Conservation (phyloP, 805 yeast genomes). For the Cyberlindnera bimundalis region DNA sequence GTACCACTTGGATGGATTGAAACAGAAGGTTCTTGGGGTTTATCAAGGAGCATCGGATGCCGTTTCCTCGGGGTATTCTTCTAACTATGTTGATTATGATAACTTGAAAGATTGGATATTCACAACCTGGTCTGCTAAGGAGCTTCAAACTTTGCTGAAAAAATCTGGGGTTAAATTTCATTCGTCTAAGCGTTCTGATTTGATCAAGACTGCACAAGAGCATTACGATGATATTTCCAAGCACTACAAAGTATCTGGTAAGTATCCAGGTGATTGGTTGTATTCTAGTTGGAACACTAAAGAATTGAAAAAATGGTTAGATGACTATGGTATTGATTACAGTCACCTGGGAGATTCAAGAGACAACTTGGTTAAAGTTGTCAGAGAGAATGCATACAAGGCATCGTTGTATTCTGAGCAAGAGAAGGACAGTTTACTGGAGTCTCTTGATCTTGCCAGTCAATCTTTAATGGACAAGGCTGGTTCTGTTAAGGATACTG, state of each 20-base stretch:
- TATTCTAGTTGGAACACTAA: slow-evolving; percentile 51
- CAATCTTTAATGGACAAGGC: slow-evolving; percentile 36
- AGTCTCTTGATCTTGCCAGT: slow-evolving; percentile 36
- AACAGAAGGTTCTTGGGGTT: slow-evolving; percentile 17
- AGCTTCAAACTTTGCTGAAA: slow-evolving; percentile 33
- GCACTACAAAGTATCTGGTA: slow-evolving; percentile 36
- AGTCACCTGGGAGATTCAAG: slow-evolving; percentile 37
- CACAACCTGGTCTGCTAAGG: slow-evolving; percentile 40
- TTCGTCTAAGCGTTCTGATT: slow-evolving; percentile 34
- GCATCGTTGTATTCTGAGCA: slow-evolving; percentile 39
- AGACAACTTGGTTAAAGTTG: slow-evolving; percentile 43
- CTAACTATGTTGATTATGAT: slow-evolving; percentile 14
- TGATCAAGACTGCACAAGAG: slow-evolving; percentile 39
- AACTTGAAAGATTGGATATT: slow-evolving; percentile 44
- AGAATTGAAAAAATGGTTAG: slow-evolving; percentile 48
- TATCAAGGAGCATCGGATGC: slow-evolving; percentile 5
- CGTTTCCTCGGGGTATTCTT: slow-evolving; percentile 1
- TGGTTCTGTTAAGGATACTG: slow-evolving; percentile 39
- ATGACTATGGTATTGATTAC: slow-evolving; percentile 39
- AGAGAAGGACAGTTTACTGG: slow-evolving; percentile 37
- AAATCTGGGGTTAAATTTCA: slow-evolving; percentile 31
- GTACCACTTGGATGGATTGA: slow-evolving; percentile 14
- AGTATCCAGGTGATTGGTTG: slow-evolving; percentile 49
- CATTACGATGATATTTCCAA: slow-evolving; percentile 39
- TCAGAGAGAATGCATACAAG: slow-evolving; percentile 43